Evolutionary conservation across 805 yeast species (phyloP), one percentile per base, ranked within the genome.

Genomic region (Yamadazyma laniorum): DNA sequence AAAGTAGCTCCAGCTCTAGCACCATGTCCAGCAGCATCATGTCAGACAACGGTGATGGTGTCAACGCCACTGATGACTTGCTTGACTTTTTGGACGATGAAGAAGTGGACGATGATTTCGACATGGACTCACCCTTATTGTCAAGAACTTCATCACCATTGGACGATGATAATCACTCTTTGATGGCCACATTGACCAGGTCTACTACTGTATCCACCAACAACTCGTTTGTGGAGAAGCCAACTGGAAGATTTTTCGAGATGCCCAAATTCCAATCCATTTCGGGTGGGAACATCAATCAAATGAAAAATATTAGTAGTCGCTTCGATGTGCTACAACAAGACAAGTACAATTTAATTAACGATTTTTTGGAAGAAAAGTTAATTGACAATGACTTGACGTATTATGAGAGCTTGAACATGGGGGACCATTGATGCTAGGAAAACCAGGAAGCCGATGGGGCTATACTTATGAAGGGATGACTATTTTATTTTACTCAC

Each of bases 131-230:
- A 8, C 53, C 58, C 15, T 44, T 54, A n/a, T 54, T 67, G 21
- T 62, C 69, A 16, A 52, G 72, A 29, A 64, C 68, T 23, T 59
- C 66, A 4, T 63, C 70, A 11, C 72, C 72, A 3, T 51, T 57
- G 11, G 55, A 56, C 3, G 54, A 54, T 38, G 51, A 51, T 37
- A 49, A 53, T 9, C 56, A 63, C 40, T 58, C 63, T 34, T 52
- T 67, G 34, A 67, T 67, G 72, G 49, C 63, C 14, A 49, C 65
- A 7, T 53, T 67, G 35, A 68, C 73, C 0, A 45, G 73, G 36
- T 64, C 71, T 9, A 68, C 72, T 18, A 67, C 72, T 3, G 68
- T 65, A 4, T 58, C 66, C 5, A 61, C 70, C 34, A 55, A 52
- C 35, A 58, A 53, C 43, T 52, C 61, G 2, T 43, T 44, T 6